phyloP scores from a whole-genome alignment of 495 filamentous ascomycete genomes.

The Friedmanniomyces endolithicus region DNA sequence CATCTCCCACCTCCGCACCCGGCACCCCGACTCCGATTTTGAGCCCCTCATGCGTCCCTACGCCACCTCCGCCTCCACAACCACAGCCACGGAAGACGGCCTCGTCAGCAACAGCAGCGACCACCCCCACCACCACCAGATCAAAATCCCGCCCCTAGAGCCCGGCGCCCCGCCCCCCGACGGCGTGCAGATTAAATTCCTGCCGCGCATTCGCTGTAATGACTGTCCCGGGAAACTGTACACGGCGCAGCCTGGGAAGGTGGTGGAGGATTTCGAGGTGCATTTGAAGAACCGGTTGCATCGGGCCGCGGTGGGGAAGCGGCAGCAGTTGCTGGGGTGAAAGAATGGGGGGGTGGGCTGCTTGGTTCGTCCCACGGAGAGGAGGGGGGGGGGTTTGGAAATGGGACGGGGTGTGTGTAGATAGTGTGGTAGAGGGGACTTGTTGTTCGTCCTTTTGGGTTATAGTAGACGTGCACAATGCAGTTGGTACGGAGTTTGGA shows the following conservation, averaged over 20 bases:
- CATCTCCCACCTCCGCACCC: constrained; percentile 47
- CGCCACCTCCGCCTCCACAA: constrained; percentile 58
- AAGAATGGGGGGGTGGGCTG: not conserved
- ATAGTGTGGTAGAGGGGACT: no score
- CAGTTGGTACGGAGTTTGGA: no score
- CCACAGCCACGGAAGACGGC: no score
- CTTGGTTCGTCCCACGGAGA: not conserved
- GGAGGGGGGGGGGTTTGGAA: no score
- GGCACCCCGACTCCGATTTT: constrained; percentile 65
- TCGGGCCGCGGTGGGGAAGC: constrained; percentile 56
- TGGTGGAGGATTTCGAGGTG: constrained; percentile 79
- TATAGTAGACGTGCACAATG: no score
- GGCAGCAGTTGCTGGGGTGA: constrained; percentile 24
- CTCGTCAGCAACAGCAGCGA: no score
- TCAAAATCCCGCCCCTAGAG: constrained; percentile 24
- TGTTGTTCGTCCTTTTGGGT: no score
- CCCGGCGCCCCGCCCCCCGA: constrained; percentile 37
- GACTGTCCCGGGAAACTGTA: constrained; percentile 93
- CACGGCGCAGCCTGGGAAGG: constrained; percentile 68
- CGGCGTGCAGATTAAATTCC: constrained; percentile 55
- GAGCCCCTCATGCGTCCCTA: constrained; percentile 80
- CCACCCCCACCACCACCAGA: no score
- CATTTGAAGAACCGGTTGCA: constrained; percentile 74
- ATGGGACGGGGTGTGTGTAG: no score
- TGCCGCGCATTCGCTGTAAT: constrained; percentile 75